Evolutionary conservation across 257 asterid genomes (phyloP).

Genomic region (Forsythia suspensa): DNA sequence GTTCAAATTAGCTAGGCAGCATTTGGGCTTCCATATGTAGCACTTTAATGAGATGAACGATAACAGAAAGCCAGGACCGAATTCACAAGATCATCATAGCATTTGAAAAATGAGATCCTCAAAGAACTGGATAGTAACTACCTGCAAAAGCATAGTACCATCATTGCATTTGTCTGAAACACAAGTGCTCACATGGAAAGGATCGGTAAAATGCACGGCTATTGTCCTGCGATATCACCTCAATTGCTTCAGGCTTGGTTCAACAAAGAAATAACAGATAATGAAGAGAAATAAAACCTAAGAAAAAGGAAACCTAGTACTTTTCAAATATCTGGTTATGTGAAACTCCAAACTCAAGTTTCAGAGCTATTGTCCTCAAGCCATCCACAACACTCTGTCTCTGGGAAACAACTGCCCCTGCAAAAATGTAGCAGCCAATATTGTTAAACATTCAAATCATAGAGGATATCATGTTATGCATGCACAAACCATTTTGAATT

Average conservation of each 20-base stretch:
- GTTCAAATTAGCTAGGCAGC: not conserved
- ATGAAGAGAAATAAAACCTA: slow-evolving; percentile 15
- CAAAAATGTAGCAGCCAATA: slow-evolving; percentile 23
- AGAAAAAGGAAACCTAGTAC: slow-evolving; percentile 36
- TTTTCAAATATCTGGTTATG: slow-evolving; percentile 90
- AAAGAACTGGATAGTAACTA: slow-evolving; percentile 30
- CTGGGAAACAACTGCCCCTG: slow-evolving; percentile 66
- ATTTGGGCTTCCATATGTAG: not conserved
- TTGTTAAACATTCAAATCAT: slow-evolving; percentile 16
- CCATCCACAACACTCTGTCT: slow-evolving; percentile 91
- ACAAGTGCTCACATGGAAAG: slow-evolving; percentile 83
- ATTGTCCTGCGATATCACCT: slow-evolving; percentile 61
- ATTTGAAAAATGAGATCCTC: slow-evolving; percentile 3
- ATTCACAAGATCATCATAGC: not conserved
- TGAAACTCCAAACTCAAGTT: slow-evolving; percentile 93
- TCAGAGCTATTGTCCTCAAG: slow-evolving; percentile 90
- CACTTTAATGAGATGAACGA: slow-evolving; percentile 4
- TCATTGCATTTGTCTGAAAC: slow-evolving; percentile 91
- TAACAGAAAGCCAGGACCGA: slow-evolving; percentile 7
- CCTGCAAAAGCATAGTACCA: slow-evolving; percentile 97
- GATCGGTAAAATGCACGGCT: slow-evolving; percentile 96
- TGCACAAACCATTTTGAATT: slow-evolving; percentile 1
- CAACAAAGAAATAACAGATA: slow-evolving; percentile 18
- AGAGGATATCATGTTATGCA: not conserved
- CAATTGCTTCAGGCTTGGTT: slow-evolving; percentile 33